A percentile compares a stretch with the other conserved stretches of the same genome.
phyloP scores from a whole-genome alignment of 2,329 filamentous ascomycete species.

The Diaporthe batatas region DNA sequence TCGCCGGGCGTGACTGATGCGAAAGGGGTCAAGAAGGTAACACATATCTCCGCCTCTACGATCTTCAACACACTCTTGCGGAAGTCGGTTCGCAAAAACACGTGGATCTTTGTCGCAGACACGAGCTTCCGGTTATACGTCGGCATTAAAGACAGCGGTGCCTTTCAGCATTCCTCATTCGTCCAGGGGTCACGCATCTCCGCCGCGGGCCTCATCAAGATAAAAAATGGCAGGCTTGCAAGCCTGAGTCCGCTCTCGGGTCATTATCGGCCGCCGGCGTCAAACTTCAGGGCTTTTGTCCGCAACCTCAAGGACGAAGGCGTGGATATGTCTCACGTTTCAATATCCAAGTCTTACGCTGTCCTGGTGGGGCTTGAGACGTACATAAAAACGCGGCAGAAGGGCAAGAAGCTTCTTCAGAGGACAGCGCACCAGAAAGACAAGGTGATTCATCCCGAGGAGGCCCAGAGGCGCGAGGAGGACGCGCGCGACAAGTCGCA shows the following conservation, averaged over 20 bases:
- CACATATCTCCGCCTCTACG: slow-evolving; percentile 75
- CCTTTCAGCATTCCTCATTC: slow-evolving; percentile 93
- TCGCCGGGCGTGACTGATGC: slow-evolving; percentile 73
- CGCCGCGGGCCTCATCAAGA: slow-evolving; percentile 86
- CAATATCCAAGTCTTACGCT: slow-evolving; percentile 84
- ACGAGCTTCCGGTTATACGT: slow-evolving; percentile 88
- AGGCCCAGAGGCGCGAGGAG: slow-evolving; percentile 68
- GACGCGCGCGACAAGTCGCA: slow-evolving; percentile 72
- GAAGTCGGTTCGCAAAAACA: slow-evolving; percentile 85
- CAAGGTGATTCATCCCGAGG: slow-evolving; percentile 72
- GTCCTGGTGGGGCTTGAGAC: slow-evolving; percentile 86
- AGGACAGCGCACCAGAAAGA: slow-evolving; percentile 67
- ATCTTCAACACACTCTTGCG: slow-evolving; percentile 84
- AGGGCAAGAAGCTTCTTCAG: slow-evolving; percentile 68
- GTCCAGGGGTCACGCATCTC: slow-evolving; percentile 85
- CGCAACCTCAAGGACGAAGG: slow-evolving; percentile 78
- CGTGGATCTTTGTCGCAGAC: slow-evolving; percentile 94
- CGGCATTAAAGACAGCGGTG: slow-evolving; percentile 88
- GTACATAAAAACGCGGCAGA: slow-evolving; percentile 77
- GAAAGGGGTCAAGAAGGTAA: slow-evolving; percentile 71
- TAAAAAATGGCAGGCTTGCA: slow-evolving; percentile 83
- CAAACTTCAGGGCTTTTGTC: slow-evolving; percentile 87
- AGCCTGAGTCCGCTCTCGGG: slow-evolving; percentile 80
- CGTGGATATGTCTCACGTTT: slow-evolving; percentile 83
- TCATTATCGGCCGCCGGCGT: slow-evolving; percentile 86